Base-by-base conservation (phyloP, 139 green algal species). In the Tetratostichococcus sp. region DNA sequence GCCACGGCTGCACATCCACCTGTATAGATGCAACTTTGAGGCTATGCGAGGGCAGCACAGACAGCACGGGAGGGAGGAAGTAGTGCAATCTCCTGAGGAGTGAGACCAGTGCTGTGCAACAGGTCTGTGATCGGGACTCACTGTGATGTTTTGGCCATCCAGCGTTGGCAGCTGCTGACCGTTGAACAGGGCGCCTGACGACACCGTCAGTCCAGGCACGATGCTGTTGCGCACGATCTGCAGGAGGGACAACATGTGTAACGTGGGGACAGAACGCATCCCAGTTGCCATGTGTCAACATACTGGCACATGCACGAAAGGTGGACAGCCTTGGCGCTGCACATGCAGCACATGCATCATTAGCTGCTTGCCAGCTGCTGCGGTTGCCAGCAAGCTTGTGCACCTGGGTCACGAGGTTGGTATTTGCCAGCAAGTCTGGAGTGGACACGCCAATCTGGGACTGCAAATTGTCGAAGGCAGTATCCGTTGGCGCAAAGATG, bases 401-500 rank as follows among this genome's bases (percentile, higher is more conserved):
- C 21, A 25, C 28, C 26, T 34, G 35, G 0, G 25, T 14, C 57
- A 43, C 0, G 2, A 77, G 33, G 65, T 78, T 65, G 6, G 74
- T 59, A n/a, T 81, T 30, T 19, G 67, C 70, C 25, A 89, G 34
- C 34, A 83, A 33, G 26, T 86, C 35, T 0, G 78, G 69, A 16
- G 65, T 35, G n/a, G 75, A 86, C 21, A 89, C 30, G 42, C 76
- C 83, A 22, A 85, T 57, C 22, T 5, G 2, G 2, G 19, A 1
- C 3, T 83, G 43, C 32, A 79, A 25, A 19, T 57, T 30, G 0
- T n/a, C 2, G 72, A 89, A 89, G 22, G 84, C 84, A 17, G 75
- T 72, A n/a, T 89, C 77, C 57, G 78, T 87, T 16, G 84, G 84
- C 1, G 84, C 84, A 65, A 89, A 82, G 39, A 89, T 43, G 43